Conservation (phyloP, 2,329 filamentous ascomycete genomes). For the Trichoderma atrobrunneum region DNA sequence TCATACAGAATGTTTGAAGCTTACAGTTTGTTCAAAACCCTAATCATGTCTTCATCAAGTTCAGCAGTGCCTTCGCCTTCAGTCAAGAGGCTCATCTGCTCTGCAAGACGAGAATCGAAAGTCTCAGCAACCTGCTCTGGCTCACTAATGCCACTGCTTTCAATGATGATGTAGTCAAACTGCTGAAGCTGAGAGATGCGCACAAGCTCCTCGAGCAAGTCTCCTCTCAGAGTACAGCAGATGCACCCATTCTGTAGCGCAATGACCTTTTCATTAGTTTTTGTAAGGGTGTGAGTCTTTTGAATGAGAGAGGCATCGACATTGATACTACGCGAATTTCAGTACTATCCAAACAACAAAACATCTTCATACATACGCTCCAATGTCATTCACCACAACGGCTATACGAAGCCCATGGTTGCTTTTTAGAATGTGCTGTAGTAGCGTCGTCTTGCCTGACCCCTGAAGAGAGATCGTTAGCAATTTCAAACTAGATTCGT, state of each 20-base stretch:
- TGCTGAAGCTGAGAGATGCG: constrained; percentile 57
- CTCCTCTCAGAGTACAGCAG: constrained; percentile 70
- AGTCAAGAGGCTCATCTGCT: constrained; percentile 41
- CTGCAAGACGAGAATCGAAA: constrained; percentile 57
- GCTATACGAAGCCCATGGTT: constrained; percentile 67
- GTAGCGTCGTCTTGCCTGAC: constrained; percentile 67
- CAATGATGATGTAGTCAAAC: constrained; percentile 70
- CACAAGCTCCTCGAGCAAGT: constrained; percentile 67
- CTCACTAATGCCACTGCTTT: constrained; percentile 70
- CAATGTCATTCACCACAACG: constrained; percentile 72
- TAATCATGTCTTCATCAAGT: constrained; percentile 36
- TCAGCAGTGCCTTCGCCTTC: constrained; percentile 31
- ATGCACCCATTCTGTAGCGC: constrained; percentile 72
- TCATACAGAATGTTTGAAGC: constrained; percentile 5
- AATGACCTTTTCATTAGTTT: constrained; percentile 62
- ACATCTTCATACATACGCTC: constrained; percentile 41
- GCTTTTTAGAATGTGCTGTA: constrained; percentile 65
- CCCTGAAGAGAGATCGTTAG: constrained; percentile 43
- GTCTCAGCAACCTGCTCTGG: constrained; percentile 73
- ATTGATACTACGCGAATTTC: constrained; percentile 49
- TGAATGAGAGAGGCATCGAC: constrained; percentile 63
- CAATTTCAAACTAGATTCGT: neutral
- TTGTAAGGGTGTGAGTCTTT: constrained; percentile 52
- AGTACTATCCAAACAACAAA: neutral
- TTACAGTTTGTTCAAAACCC: constrained; percentile 37